These are phyloP conservation scores for Sclerotinia minor DNA, from an alignment of 2,329 filamentous ascomycete genomes.

Conservation along the genomic window DNA sequence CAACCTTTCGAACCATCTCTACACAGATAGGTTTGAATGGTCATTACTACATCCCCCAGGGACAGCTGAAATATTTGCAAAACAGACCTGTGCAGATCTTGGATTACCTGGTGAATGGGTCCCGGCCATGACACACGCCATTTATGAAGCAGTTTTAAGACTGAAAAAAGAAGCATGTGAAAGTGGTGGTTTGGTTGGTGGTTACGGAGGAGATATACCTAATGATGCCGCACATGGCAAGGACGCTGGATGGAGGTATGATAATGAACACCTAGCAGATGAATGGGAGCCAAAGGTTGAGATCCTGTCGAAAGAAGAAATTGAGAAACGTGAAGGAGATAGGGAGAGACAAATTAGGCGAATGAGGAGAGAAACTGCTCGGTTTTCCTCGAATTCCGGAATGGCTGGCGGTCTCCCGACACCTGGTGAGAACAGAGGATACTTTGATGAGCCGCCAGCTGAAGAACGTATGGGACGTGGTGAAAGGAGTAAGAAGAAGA, in stretches of 20 bases:
- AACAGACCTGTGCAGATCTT: conserved; percentile 87
- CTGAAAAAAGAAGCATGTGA: conserved; percentile 97
- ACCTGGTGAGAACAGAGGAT: conserved; percentile 46
- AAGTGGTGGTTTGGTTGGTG: conserved; percentile 79
- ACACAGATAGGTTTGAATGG: conserved; percentile 98
- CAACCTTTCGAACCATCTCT: conserved; percentile 86
- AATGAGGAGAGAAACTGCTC: conserved; percentile 83
- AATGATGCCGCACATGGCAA: conserved; percentile 83
- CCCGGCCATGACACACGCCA: conserved; percentile 89
- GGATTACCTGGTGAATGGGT: conserved; percentile 92
- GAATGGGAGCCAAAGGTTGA: conserved; percentile 85
- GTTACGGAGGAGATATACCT: conserved; percentile 72
- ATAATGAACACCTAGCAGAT: conserved; percentile 82
- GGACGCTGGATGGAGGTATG: conserved; percentile 92
- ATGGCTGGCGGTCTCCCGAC: conserved; percentile 75
- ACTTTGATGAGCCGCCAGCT: conserved; percentile 51
- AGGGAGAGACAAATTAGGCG: conserved; percentile 87
- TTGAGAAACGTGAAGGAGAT: conserved; percentile 94
- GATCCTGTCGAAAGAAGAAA: conserved; percentile 86
- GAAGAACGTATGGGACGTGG: conserved; percentile 89
- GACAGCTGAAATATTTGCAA: conserved; percentile 88
- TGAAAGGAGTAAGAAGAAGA: conserved; percentile 93
- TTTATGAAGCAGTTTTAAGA: conserved; percentile 90
- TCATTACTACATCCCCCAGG: conserved; percentile 89
- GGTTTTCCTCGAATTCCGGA: conserved; percentile 83